phyloP scores from a whole-genome alignment of 768 basidiomycete genomes.

The Suillus sp. region DNA sequence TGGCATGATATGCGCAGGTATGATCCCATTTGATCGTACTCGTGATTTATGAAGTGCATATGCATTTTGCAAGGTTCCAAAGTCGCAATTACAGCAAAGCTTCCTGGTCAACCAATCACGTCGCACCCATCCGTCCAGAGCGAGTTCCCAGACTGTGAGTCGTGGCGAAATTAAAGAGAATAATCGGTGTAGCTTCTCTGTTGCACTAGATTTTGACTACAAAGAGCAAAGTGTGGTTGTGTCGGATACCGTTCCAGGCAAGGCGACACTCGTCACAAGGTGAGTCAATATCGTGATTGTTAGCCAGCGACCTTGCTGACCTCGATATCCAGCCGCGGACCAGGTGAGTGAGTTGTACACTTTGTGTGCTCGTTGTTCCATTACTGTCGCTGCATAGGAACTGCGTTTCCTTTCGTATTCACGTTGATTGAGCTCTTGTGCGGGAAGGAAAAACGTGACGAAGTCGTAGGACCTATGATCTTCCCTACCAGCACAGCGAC shows the following conservation, averaged over 20 bases:
- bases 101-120: conserved; percentile 67
- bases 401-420: conserved; percentile 76
- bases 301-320: conserved; percentile 2
- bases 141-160: conserved; percentile 56
- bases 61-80: conserved; percentile 54
- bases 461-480: conserved; percentile 68
- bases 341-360: conserved; percentile 52
- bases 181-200: conserved; percentile 1
- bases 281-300: conserved; percentile 27
- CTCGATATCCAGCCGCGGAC: conserved; percentile 58
- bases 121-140: conserved; percentile 75
- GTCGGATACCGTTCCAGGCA: conserved; percentile 39
- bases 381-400: conserved; percentile 45
- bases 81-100: conserved; percentile 60
- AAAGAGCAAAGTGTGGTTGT: conserved; percentile 73
- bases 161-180: neutral
- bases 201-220: conserved; percentile 65
- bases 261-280: conserved; percentile 76
- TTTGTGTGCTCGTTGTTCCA: neutral
- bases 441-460: conserved; percentile 60
- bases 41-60: neutral
- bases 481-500: conserved; percentile 55
- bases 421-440: conserved; percentile 73
- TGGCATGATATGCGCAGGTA: conserved; percentile 87
- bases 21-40: neutral